phyloP scores from a whole-genome alignment of 2,329 filamentous ascomycete species.

The Diaporthe citrichinensis region DNA sequence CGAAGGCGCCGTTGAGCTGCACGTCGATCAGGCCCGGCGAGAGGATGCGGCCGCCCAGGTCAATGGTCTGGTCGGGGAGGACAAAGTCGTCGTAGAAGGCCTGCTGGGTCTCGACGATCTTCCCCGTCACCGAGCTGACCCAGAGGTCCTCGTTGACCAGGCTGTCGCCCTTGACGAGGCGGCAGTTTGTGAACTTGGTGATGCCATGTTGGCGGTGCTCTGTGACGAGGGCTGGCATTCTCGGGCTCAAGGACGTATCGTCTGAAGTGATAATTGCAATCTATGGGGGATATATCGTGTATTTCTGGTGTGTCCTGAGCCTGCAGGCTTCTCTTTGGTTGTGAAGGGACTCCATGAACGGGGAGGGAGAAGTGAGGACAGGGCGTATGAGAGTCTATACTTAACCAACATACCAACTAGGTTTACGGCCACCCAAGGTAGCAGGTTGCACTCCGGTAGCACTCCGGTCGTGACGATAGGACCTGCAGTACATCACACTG shows the following conservation, averaged over 20 bases:
- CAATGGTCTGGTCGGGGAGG: slow-evolving; percentile 80
- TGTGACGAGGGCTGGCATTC: slow-evolving; percentile 65
- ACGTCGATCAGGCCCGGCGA: slow-evolving; percentile 91
- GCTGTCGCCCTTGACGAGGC: slow-evolving; percentile 76
- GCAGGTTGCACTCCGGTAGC: slow-evolving; percentile 9
- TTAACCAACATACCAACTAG: slow-evolving; percentile 26
- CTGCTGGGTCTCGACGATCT: slow-evolving; percentile 80
- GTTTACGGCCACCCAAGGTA: slow-evolving; percentile 4
- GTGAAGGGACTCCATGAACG: slow-evolving; percentile 34
- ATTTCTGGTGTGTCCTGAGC: slow-evolving; percentile 18
- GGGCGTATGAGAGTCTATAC: slow-evolving; percentile 31
- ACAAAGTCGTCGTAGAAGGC: slow-evolving; percentile 77
- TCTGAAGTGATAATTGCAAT: background rate
- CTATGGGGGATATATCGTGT: slow-evolving; percentile 14
- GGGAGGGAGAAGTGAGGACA: background rate
- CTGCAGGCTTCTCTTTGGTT: slow-evolving; percentile 22
- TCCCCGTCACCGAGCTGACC: slow-evolving; percentile 86
- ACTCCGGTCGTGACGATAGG: slow-evolving; percentile 24
- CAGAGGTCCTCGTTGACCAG: slow-evolving; percentile 87
- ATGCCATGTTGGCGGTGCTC: slow-evolving; percentile 66
- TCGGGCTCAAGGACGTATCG: slow-evolving; percentile 48
- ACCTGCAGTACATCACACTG: background rate
- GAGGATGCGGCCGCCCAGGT: slow-evolving; percentile 86
- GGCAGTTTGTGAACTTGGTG: slow-evolving; percentile 92
- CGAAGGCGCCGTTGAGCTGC: slow-evolving; percentile 92